These are phyloP conservation scores for Cladophialophora psammophila DNA, from an alignment of 2,329 filamentous ascomycete species.

Conservation along the genomic window DNA sequence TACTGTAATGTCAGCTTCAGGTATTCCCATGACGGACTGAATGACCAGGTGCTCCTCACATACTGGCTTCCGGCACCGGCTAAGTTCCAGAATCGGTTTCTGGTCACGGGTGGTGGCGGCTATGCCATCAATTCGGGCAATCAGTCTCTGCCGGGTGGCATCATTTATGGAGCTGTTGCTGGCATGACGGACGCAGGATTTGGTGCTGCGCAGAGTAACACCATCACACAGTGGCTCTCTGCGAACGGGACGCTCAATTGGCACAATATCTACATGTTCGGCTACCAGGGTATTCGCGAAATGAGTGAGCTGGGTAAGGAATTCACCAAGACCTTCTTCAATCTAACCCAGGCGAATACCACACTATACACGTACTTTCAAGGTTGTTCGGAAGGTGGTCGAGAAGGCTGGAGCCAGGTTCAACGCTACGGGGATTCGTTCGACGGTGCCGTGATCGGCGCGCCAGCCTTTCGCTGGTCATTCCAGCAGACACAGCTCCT, in stretches of 20 bases:
- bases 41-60: conserved; percentile 48
- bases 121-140: conserved; percentile 53
- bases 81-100: conserved; percentile 56
- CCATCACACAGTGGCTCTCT: conserved; percentile 40
- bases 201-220: conserved; percentile 38
- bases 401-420: conserved; percentile 61
- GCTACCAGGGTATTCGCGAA: conserved; percentile 61
- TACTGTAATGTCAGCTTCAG: conserved; percentile 58
- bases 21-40: conserved; percentile 54
- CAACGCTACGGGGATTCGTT: conserved; percentile 59
- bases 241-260: conserved; percentile 58
- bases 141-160: conserved; percentile 50
- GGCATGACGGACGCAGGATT: conserved; percentile 61
- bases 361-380: conserved; percentile 58
- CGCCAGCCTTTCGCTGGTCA: conserved; percentile 56
- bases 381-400: conserved; percentile 63
- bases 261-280: conserved; percentile 59
- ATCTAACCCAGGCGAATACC: conserved; percentile 31
- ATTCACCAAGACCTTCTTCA: conserved; percentile 54
- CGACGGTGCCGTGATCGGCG: conserved; percentile 56
- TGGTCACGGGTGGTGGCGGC: conserved; percentile 58
- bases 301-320: conserved; percentile 58
- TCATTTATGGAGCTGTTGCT: conserved; percentile 57
- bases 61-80: conserved; percentile 55
- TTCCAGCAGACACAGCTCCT: conserved; percentile 56